Percentiles rank a stretch among this genome's conserved stretches.
These are phyloP conservation scores for Neocatenulostroma microsporum DNA, from an alignment of 2,329 filamentous ascomycete species.

Conservation along the genomic window DNA sequence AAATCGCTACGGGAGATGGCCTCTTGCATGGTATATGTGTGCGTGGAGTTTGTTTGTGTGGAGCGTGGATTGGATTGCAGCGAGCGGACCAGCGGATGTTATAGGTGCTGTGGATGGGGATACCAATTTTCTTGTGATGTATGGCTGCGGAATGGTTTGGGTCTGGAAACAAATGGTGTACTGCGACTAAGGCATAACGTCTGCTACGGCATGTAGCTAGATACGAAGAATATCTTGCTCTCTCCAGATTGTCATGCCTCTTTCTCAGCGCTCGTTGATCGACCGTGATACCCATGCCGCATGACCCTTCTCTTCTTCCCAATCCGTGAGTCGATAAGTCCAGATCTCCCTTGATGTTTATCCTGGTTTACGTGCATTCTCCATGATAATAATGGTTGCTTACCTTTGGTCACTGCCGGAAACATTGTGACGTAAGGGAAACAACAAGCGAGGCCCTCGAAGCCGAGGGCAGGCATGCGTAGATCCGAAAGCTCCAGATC, in stretches of 20 bases:
- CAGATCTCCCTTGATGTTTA: too few relatives aligned
- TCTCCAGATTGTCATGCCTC: constrained; percentile 1
- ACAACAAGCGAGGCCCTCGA: too few relatives aligned
- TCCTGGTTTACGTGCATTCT: too few relatives aligned
- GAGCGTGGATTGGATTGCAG: not conserved
- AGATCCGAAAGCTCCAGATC: too few relatives aligned
- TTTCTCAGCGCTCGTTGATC: too few relatives aligned
- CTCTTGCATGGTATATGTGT: constrained; percentile 1
- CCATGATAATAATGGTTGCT: too few relatives aligned
- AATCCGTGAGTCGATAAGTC: too few relatives aligned
- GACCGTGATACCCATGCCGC: too few relatives aligned
- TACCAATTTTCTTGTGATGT: constrained; percentile 7
- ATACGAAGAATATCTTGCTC: constrained; percentile 1
- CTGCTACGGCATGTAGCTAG: constrained; percentile 1
- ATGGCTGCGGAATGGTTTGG: not conserved
- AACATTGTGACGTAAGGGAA: too few relatives aligned
- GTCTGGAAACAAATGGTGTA: not conserved
- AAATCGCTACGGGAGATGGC: not conserved
- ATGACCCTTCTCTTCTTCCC: too few relatives aligned
- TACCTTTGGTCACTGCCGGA: too few relatives aligned
- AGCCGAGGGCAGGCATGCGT: too few relatives aligned
- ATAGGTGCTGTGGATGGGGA: not conserved
- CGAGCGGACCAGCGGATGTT: not conserved
- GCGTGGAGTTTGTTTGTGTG: constrained; percentile 3
- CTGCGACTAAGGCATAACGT: not conserved